Evolutionary conservation across 305 asterid species (phyloP), one percentile per base, ranked within the genome.

Genomic region (Fraxinus paxiana): DNA sequence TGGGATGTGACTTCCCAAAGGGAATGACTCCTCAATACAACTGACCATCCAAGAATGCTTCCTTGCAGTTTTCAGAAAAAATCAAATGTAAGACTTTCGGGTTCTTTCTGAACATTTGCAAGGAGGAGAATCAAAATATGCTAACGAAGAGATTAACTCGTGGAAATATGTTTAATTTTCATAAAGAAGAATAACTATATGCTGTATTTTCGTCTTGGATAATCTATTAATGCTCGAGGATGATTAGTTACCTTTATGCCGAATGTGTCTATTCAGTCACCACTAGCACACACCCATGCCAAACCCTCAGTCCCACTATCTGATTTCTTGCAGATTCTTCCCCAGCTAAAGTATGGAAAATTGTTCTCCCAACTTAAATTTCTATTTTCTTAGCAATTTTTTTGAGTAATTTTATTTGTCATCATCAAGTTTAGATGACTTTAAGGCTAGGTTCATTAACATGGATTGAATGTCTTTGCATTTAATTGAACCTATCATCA

Each of bases 41-140:
- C 77, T 28, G 73, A 31, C 41, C 24, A 31, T 31, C 75, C 46
- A 22, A 70, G 13, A 70, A 38, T 70, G 38, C 67, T 69, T 17
- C 72, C 38, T 33, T 86, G 88, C 90, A 79, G 82, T 79, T 85
- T 82, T 84, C 87, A 90, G 86, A 87, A 87, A 86, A 84, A 87
- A 82, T 85, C 92, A 83, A 75, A 77, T 82, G 88, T 81, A 83
- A 82, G 74, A 78, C 73, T 37, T 69, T 20, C 15, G 33, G 87
- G 88, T 86, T 88, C 88, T 81, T 82, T 85, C 87, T 89, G 90
- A 85, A 83, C 87, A 73, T 37, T 6, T 76, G 84, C 48, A 30
- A 81, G 43, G n/a, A 28, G 43, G 43, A 70, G 4, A 15, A 70
- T 31, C 10, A 1, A n/a, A 5, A 70, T 5, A 70, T 31, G 43